phyloP scores from a whole-genome alignment of 352 stramenopile species.

The Detonula confervacea region DNA sequence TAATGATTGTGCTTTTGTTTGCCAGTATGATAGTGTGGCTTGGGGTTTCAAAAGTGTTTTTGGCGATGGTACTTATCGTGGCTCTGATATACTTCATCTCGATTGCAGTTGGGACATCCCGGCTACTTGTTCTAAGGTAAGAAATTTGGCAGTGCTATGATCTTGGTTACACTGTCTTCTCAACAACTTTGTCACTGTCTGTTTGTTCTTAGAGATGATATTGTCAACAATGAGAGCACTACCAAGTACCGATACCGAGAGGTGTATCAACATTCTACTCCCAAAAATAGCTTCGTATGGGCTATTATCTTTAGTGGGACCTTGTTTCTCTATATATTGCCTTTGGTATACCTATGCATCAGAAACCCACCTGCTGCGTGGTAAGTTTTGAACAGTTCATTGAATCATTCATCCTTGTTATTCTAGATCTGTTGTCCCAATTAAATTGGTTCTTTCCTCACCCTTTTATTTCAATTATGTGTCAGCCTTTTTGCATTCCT shows the following conservation, averaged over 20 bases:
- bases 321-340: slow-evolving; percentile 44
- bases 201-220: too few relatives aligned
- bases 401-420: background rate
- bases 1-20: slow-evolving; percentile 44
- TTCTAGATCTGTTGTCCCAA: background rate
- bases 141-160: too few relatives aligned
- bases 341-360: slow-evolving; percentile 26
- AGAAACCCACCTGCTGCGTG: slow-evolving; percentile 24
- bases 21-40: slow-evolving; percentile 24
- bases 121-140: slow-evolving; percentile 9
- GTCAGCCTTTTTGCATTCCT: slow-evolving; percentile 30
- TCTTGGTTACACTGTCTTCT: too few relatives aligned
- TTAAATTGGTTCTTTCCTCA: too few relatives aligned
- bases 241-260: slow-evolving; percentile 18
- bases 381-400: background rate
- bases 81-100: slow-evolving; percentile 19
- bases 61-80: slow-evolving; percentile 22
- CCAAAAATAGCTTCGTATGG: slow-evolving; percentile 4
- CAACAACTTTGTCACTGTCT: too few relatives aligned
- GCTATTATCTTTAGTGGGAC: slow-evolving; percentile 25
- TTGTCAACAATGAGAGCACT: slow-evolving; percentile 8
- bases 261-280: slow-evolving; percentile 8
- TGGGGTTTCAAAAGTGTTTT: background rate
- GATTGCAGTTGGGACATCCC: background rate
- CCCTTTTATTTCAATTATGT: background rate